Conservation (phyloP, 176 grass and related monocot species). For the Dactylis glomerata region DNA sequence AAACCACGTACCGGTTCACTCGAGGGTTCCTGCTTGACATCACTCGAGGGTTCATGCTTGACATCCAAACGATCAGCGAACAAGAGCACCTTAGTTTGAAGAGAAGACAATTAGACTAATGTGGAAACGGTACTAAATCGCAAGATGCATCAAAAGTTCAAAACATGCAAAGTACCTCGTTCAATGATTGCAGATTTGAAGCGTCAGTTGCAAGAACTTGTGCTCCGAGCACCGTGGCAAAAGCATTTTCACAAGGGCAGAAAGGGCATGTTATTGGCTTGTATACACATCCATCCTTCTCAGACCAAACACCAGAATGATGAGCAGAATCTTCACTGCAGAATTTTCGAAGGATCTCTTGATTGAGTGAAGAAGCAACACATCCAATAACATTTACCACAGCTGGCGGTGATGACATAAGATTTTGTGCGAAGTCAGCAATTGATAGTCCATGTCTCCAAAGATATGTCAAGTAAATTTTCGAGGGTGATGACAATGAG, state of each 20-base stretch:
- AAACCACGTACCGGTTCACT: constrained; percentile 48
- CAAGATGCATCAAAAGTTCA: neutral
- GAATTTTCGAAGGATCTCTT: constrained; percentile 39
- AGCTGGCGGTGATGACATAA: constrained; percentile 1
- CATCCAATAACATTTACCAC: constrained; percentile 50
- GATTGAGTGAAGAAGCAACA: constrained; percentile 52
- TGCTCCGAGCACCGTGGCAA: constrained; percentile 35
- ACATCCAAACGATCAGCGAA: constrained; percentile 65
- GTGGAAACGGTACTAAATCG: constrained; percentile 1
- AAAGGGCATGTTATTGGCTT: constrained; percentile 52
- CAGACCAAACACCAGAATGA: constrained; percentile 60
- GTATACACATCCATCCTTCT: constrained; percentile 86
- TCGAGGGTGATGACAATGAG: constrained; percentile 44
- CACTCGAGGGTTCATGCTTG: constrained; percentile 36
- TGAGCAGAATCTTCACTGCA: constrained; percentile 19
- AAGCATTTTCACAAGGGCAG: constrained; percentile 40
- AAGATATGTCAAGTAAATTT: constrained; percentile 61
- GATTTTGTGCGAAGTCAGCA: neutral
- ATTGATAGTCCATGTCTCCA: constrained; percentile 46
- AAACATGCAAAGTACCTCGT: constrained; percentile 54
- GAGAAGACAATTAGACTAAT: constrained; percentile 3
- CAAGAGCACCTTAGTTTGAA: constrained; percentile 66
- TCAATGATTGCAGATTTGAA: constrained; percentile 51
- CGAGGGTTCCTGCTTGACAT: constrained; percentile 36
- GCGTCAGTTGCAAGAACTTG: constrained; percentile 80